Evolutionary conservation across 345 rosid genomes (phyloP).

Genomic region (Anacardium occidentale): DNA sequence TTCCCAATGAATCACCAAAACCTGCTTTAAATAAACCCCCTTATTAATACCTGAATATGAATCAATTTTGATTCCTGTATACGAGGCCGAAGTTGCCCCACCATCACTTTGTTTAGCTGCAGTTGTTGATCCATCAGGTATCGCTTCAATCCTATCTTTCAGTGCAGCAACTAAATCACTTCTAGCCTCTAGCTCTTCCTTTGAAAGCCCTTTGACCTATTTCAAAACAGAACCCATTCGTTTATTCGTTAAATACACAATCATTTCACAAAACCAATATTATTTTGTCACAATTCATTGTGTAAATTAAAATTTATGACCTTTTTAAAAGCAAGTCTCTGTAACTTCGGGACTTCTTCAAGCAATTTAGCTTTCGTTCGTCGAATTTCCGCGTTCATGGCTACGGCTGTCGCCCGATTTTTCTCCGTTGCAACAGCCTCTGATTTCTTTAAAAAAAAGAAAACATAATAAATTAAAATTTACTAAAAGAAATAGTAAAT

Average conservation of each 20-base stretch:
- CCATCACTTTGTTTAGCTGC: conserved; percentile 43
- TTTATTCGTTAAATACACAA: not conserved
- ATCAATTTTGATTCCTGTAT: conserved; percentile 51
- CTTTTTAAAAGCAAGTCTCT: conserved; percentile 65
- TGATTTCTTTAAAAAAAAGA: conserved; percentile 40
- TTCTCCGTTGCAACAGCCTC: conserved; percentile 52
- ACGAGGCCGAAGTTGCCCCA: conserved; percentile 30
- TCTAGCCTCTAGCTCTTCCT: conserved; percentile 57
- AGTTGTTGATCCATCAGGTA: conserved; percentile 54
- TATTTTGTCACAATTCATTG: not conserved
- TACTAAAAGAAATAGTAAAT: not conserved
- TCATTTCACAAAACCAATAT: not conserved
- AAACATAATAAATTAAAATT: not conserved
- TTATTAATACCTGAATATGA: conserved; percentile 33
- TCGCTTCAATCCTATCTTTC: conserved; percentile 58
- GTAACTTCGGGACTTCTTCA: conserved; percentile 64
- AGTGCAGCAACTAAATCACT: conserved; percentile 56
- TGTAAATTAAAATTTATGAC: conserved; percentile 20
- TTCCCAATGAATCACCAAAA: no score
- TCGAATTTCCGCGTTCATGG: conserved; percentile 64
- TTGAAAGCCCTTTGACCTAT: conserved; percentile 58
- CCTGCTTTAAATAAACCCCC: no score
- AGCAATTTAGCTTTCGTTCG: conserved; percentile 59
- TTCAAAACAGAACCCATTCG: not conserved
- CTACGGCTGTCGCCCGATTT: conserved; percentile 60